Conservation (phyloP, 331 rosid species). For the Saraca asoca region DNA sequence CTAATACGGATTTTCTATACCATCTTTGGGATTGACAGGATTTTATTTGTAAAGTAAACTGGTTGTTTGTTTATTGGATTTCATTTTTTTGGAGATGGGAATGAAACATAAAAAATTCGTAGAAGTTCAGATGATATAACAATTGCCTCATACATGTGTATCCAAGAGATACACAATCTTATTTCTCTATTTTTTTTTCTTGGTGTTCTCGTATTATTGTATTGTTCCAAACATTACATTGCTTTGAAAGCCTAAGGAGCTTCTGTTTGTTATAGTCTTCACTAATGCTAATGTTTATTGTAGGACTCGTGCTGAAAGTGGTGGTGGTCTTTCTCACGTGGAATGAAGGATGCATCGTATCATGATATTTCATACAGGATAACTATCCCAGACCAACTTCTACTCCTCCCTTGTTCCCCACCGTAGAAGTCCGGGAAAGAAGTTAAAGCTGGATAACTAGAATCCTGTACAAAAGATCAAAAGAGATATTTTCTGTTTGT, state of each 20-base stretch:
- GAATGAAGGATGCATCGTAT: slow-evolving; percentile 47
- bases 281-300: slow-evolving; percentile 15
- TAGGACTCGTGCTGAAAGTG: slow-evolving; percentile 81
- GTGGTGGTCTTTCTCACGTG: slow-evolving; percentile 80
- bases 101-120: no score
- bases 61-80: neutral
- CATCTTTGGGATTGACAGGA: neutral
- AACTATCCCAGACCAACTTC: slow-evolving; percentile 6
- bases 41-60: neutral
- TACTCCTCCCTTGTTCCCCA: neutral
- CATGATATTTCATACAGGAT: slow-evolving; percentile 22
- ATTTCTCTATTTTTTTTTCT: neutral
- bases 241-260: neutral
- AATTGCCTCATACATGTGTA: slow-evolving; percentile 1
- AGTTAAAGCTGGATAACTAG: slow-evolving; percentile 23
- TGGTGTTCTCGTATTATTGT: neutral
- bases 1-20: neutral
- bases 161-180: neutral
- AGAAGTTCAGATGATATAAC: no score
- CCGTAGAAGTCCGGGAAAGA: neutral
- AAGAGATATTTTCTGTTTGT: slow-evolving; percentile 15
- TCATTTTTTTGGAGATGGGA: neutral
- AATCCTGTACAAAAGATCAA: slow-evolving; percentile 8
- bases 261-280: slow-evolving; percentile 17
- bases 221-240: neutral